Conservation (phyloP, 495 filamentous ascomycete species). For the Acidomyces sp. region DNA sequence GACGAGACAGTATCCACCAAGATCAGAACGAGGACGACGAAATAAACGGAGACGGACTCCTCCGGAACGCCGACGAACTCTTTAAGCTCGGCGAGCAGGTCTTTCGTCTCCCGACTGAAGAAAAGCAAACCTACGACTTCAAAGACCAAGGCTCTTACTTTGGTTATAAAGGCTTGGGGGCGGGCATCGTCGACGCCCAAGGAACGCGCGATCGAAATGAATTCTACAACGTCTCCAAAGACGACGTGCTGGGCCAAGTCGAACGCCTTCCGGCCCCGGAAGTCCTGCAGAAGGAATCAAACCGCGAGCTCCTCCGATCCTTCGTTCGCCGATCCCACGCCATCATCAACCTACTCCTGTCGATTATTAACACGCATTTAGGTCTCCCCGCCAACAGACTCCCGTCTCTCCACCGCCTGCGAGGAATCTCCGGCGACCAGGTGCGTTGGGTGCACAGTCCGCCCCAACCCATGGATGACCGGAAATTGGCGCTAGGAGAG, state of each 20-base stretch:
- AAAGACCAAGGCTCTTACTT: conserved; percentile 15
- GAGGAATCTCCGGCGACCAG: conserved; percentile 42
- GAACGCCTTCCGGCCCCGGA: conserved; percentile 35
- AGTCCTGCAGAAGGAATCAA: conserved; percentile 24
- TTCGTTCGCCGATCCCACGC: conserved; percentile 40
- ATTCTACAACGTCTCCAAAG: conserved; percentile 24
- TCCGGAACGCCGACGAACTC: conserved; percentile 8
- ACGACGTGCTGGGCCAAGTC: conserved; percentile 27
- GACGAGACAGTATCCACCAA: not conserved
- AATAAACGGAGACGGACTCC: conserved; percentile 12
- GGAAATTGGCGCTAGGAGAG: conserved; percentile 21
- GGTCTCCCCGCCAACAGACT: conserved; percentile 38
- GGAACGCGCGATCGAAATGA: conserved; percentile 22
- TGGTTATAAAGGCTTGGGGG: conserved; percentile 14
- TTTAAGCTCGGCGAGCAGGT: conserved; percentile 33
- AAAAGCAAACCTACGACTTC: conserved; percentile 19
- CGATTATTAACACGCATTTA: conserved; percentile 38
- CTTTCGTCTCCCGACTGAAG: conserved; percentile 29
- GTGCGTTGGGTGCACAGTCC: conserved; percentile 40
- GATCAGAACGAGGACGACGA: not conserved
- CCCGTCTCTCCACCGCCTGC: conserved; percentile 36
- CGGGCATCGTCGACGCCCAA: conserved; percentile 10
- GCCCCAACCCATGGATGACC: not conserved
- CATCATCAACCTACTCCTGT: conserved; percentile 37
- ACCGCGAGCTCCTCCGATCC: conserved; percentile 31